Conservation (phyloP, 164 flowering plant species). For the Malania oleifera region DNA sequence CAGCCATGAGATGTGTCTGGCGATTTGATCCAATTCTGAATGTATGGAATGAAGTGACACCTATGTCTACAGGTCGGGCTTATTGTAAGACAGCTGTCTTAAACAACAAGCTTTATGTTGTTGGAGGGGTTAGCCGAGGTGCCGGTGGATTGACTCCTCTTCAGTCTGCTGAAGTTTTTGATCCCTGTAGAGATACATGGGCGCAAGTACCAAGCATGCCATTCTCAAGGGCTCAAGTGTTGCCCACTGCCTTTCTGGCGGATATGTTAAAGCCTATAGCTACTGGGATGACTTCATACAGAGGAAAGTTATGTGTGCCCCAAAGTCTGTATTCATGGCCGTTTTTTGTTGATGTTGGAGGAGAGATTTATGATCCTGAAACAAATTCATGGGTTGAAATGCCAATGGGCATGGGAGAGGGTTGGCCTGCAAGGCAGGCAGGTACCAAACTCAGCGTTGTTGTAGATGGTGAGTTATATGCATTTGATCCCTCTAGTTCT, state of each 20-base stretch:
- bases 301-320: slow-evolving; percentile 74
- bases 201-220: slow-evolving; percentile 84
- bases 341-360: slow-evolving; percentile 89
- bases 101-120: slow-evolving; percentile 57
- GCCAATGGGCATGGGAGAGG: slow-evolving; percentile 96
- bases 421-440: slow-evolving; percentile 97
- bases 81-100: slow-evolving; percentile 55
- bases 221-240: slow-evolving; percentile 65
- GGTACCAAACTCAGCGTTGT: slow-evolving; percentile 84
- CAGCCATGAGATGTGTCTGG: slow-evolving; percentile 69
- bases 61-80: slow-evolving; percentile 61
- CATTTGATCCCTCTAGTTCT: slow-evolving; percentile 80
- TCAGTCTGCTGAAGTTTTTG: slow-evolving; percentile 84
- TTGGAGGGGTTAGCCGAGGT: slow-evolving; percentile 77
- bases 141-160: slow-evolving; percentile 75
- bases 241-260: slow-evolving; percentile 70
- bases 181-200: slow-evolving; percentile 65
- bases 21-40: slow-evolving; percentile 68
- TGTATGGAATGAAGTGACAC: slow-evolving; percentile 49
- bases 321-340: slow-evolving; percentile 90
- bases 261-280: slow-evolving; percentile 92
- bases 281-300: slow-evolving; percentile 81
- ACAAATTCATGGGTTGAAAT: slow-evolving; percentile 76
- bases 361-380: slow-evolving; percentile 81
- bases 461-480: slow-evolving; percentile 77